These are phyloP conservation scores for Poteriospumella lacustris DNA, from an alignment of 108 stramenopile genomes.

Conservation along the genomic window DNA sequence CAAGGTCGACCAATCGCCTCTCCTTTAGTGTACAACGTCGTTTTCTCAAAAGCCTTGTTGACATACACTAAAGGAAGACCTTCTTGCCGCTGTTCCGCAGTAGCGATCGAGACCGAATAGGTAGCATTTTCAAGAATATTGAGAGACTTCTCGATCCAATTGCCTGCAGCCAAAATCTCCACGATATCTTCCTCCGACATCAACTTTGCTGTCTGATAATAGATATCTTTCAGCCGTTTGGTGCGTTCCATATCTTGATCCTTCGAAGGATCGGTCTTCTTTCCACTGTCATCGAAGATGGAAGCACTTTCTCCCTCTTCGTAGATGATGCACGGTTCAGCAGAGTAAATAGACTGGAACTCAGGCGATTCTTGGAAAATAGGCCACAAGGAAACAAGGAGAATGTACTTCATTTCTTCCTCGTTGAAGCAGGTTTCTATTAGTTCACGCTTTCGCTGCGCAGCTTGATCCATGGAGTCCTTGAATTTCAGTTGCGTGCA, in stretches of 20 bases:
- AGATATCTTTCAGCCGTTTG: not conserved
- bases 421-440: conserved; percentile 2
- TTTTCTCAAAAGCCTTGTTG: conserved; percentile 11
- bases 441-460: not conserved
- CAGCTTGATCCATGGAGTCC: not conserved
- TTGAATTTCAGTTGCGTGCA: not conserved
- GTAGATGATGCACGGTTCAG: not conserved
- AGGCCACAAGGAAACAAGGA: not conserved
- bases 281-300: not conserved
- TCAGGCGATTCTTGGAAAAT: not conserved
- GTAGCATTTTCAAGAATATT: not conserved
- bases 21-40: not conserved
- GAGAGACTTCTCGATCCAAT: not conserved
- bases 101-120: not conserved
- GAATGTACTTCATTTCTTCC: not conserved
- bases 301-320: not conserved
- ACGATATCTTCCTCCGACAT: not conserved
- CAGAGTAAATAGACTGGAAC: not conserved
- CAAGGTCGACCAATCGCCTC: not conserved
- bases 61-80: conserved; percentile 16
- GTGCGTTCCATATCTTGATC: not conserved
- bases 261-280: no score
- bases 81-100: not conserved
- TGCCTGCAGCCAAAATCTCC: not conserved
- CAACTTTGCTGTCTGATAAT: not conserved